Conservation (phyloP, 768 basidiomycete species). For the Mycena vulgaris region DNA sequence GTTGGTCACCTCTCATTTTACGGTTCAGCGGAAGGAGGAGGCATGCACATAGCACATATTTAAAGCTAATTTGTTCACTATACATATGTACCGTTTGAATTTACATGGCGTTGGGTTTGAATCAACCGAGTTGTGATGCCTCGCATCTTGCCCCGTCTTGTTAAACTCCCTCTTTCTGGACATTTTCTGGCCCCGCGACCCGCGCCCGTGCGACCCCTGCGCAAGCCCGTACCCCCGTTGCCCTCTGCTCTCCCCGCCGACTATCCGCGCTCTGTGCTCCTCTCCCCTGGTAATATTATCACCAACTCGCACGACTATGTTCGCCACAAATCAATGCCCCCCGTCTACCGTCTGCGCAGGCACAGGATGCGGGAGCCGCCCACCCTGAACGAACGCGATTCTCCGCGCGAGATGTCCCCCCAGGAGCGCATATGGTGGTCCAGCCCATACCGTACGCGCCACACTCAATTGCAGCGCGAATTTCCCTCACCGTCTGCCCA, state of each 20-base stretch:
- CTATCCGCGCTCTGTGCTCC: conserved; percentile 72
- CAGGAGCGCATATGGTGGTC: conserved; percentile 80
- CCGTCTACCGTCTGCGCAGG: conserved; percentile 55
- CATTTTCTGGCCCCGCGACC: conserved; percentile 26
- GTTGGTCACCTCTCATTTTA: conserved; percentile 16
- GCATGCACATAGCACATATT: conserved; percentile 33
- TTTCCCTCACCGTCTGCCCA: conserved; percentile 44
- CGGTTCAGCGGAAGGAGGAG: conserved; percentile 17
- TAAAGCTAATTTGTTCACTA: conserved; percentile 30
- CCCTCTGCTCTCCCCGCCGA: conserved; percentile 64
- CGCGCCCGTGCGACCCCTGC: background rate
- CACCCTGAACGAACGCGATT: conserved; percentile 46
- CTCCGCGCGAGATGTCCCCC: conserved; percentile 70
- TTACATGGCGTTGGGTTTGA: background rate
- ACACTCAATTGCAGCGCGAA: conserved; percentile 35
- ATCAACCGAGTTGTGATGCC: conserved; percentile 61
- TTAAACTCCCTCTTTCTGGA: conserved; percentile 50
- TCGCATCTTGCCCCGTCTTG: conserved; percentile 79
- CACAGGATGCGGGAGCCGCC: conserved; percentile 35
- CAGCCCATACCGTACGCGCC: conserved; percentile 79
- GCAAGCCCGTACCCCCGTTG: conserved; percentile 51
- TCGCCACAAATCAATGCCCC: conserved; percentile 72
- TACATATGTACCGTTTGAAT: conserved; percentile 31
- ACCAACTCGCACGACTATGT: conserved; percentile 63
- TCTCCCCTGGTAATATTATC: conserved; percentile 71